Base-by-base conservation (phyloP, 2,329 filamentous ascomycete species). In the Tetracladium maxilliforme region DNA sequence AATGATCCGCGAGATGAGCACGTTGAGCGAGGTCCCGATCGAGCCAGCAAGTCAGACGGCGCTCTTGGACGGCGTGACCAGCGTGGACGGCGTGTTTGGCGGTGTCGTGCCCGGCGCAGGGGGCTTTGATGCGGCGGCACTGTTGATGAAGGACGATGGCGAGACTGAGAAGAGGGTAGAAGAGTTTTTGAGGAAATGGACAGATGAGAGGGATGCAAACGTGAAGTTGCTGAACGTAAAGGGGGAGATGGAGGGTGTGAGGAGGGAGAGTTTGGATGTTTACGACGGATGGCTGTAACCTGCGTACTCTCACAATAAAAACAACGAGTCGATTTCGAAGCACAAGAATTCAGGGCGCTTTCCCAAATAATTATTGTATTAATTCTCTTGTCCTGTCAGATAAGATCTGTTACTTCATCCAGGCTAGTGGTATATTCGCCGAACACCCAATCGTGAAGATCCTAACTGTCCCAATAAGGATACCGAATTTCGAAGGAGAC, bases 101-200 rank as follows among this genome's bases (percentile, higher is more conserved):
- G 90, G 86, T 1, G 83, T 95, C 0, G 90, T 94, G 0, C 90
- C 90, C 0, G 90, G 90, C 0, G 90, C 90, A 0, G 90, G 90
- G 7, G 90, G 90, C 0, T 94, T 80, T 43, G 90, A 98, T 56
- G 90, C 90, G 2, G 64, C 93, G 28, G 79, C 77, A 1, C 48
- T 98, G 31, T 49, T 98, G 30, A 69, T 93, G 35, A 64, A 66
- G 40, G 81, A 94, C 39, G 71, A 79, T 26, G 61, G 59, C 18
- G 64, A 62, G 24, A 80, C 81, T 2, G 54, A 76, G 28, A 43
- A 45, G 13, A 53, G 57, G 9, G 49, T 95, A 13, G 60, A 65
- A 33, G 49, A 53, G 21, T 72, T 82, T 21, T 49, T 93, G 30
- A 54, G 53, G 12, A 52, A 54, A 14, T 95, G 83, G 75, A 72